These are phyloP conservation scores for Didymella pomorum DNA, from an alignment of 2,329 filamentous ascomycete species.

Conservation along the genomic window DNA sequence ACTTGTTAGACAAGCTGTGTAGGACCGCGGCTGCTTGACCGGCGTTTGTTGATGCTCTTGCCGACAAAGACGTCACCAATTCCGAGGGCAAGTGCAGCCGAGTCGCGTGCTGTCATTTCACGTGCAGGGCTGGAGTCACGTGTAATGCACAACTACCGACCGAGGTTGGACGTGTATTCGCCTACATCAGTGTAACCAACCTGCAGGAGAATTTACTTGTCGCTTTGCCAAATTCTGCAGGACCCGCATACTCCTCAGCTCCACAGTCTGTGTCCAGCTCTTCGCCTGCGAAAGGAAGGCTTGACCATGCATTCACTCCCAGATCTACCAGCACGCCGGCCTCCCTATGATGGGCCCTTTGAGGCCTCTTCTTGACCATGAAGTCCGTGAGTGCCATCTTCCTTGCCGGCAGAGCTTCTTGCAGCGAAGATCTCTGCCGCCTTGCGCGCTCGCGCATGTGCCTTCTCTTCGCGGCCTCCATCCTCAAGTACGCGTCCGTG, in stretches of 20 bases:
- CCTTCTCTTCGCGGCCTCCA: constrained; percentile 6
- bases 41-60: constrained; percentile 17
- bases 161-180: not conserved
- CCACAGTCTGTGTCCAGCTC: not conserved
- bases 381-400: constrained; percentile 10
- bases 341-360: not conserved
- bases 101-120: constrained; percentile 6
- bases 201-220: constrained; percentile 1
- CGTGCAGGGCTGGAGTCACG: not conserved
- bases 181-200: constrained; percentile 4
- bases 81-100: constrained; percentile 9
- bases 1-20: not conserved
- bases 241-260: not conserved
- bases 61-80: constrained; percentile 18
- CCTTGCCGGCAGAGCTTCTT: not conserved
- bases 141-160: not conserved
- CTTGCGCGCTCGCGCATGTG: constrained; percentile 2
- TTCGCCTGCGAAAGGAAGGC: not conserved
- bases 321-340: not conserved
- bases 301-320: not conserved
- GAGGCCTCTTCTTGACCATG: constrained; percentile 1
- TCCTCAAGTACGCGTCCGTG: constrained; percentile 12
- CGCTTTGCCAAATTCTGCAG: not conserved
- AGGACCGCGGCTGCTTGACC: constrained; percentile 16
- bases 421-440: not conserved